These are phyloP conservation scores for Pelargonium hybrid DNA, from an alignment of 441 rosid genomes.

Conservation along the genomic window DNA sequence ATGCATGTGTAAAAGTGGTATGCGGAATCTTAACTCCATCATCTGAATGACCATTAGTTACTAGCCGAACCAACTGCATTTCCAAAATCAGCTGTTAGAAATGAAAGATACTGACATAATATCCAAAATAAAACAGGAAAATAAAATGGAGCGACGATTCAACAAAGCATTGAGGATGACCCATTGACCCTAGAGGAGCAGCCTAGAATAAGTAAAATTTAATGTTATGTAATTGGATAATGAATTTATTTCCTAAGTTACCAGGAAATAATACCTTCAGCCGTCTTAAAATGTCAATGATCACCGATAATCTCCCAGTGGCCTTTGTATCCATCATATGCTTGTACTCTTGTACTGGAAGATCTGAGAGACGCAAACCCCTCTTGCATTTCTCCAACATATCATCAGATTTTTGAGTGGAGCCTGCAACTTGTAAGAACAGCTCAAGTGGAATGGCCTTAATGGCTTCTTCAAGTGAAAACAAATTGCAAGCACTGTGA, in stretches of 20 bases:
- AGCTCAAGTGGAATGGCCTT: conserved; percentile 75
- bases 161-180: background rate
- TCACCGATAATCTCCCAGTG: conserved; percentile 66
- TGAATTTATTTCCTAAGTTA: background rate
- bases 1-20: conserved; percentile 58
- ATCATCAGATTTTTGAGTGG: conserved; percentile 52
- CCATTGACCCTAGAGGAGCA: background rate
- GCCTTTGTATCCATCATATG: conserved; percentile 69
- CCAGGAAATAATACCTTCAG: conserved; percentile 51
- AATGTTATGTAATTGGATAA: background rate
- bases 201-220: background rate
- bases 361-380: conserved; percentile 63
- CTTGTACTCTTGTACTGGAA: conserved; percentile 60
- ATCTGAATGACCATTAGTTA: conserved; percentile 41
- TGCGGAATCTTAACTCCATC: conserved; percentile 38
- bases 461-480: conserved; percentile 69
- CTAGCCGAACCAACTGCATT: conserved; percentile 65
- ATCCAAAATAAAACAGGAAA: background rate
- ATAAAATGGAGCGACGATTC: background rate
- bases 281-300: conserved; percentile 72
- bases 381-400: conserved; percentile 69
- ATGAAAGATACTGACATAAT: background rate
- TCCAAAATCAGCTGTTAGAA: background rate
- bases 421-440: conserved; percentile 79
- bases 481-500: conserved; percentile 37